Conservation (phyloP, 2,329 filamentous ascomycete genomes). For the Exophiala bonariae region DNA sequence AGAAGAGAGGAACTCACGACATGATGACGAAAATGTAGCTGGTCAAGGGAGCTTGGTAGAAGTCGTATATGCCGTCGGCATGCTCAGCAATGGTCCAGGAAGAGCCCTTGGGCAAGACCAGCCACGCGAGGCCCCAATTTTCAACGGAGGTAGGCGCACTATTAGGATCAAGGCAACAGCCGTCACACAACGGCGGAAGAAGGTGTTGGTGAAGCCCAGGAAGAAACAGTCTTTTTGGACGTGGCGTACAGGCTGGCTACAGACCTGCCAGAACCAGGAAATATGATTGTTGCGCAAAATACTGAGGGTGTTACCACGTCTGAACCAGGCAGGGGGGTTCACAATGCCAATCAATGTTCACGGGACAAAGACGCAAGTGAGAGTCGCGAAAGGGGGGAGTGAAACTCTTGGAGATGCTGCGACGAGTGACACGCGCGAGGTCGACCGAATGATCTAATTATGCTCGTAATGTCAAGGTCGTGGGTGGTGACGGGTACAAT, state of each 20-base stretch:
- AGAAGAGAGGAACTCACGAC: slow-evolving; percentile 22
- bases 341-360: not conserved
- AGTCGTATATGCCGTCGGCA: slow-evolving; percentile 22
- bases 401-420: too few species aligned
- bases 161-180: slow-evolving; percentile 13
- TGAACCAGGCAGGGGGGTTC: not conserved
- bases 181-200: slow-evolving; percentile 16
- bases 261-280: slow-evolving; percentile 10
- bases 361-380: not conserved
- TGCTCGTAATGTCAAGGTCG: too few species aligned
- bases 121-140: slow-evolving; percentile 12
- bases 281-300: slow-evolving; percentile 8
- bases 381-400: too few species aligned
- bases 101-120: slow-evolving; percentile 16
- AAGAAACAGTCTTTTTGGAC: slow-evolving; percentile 2
- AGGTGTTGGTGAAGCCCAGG: slow-evolving; percentile 6
- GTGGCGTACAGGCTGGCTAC: slow-evolving; percentile 9
- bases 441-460: too few species aligned
- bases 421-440: too few species aligned
- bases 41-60: slow-evolving; percentile 17
- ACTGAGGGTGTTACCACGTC: not conserved
- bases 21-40: slow-evolving; percentile 22
- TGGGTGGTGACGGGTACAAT: too few species aligned
- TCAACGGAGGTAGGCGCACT: slow-evolving; percentile 11
- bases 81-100: slow-evolving; percentile 19